A percentile compares a stretch with the other conserved stretches of the same genome.
Evolutionary conservation across 1,284 basidiomycete species (phyloP).

Genomic region (Ganoderma resinaceum): DNA sequence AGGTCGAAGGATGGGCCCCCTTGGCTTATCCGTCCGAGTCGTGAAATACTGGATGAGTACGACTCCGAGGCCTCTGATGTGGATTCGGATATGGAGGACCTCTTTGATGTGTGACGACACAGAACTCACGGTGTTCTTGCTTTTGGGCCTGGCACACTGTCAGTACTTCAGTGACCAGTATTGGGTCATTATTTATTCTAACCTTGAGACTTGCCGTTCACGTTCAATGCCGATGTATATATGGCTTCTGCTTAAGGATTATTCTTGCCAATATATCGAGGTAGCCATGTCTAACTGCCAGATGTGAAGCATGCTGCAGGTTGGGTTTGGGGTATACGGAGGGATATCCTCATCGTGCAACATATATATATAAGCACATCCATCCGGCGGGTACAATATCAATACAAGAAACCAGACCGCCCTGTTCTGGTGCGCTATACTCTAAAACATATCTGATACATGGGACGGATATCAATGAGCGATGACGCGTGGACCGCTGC

Average conservation of each 20-base stretch:
- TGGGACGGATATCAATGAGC: conserved; percentile 35
- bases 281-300: no score
- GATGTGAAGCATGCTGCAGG: neutral
- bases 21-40: neutral
- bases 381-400: neutral
- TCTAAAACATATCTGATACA: neutral
- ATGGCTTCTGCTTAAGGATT: no score
- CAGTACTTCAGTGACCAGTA: neutral
- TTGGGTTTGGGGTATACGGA: neutral
- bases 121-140: neutral
- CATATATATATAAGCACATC: neutral
- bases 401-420: conserved; percentile 2
- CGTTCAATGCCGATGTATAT: no score
- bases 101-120: neutral
- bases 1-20: neutral
- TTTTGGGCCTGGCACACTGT: neutral
- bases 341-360: neutral
- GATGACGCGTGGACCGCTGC: conserved; percentile 30
- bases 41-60: neutral
- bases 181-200: neutral
- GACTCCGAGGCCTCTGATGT: neutral
- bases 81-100: neutral
- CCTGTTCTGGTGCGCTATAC: neutral
- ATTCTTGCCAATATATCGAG: no score
- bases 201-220: neutral